Percentiles rank a stretch among this genome's conserved stretches.
phyloP scores from a whole-genome alignment of 2,329 filamentous ascomycete genomes.

The Chaetomiaceae sp. region DNA sequence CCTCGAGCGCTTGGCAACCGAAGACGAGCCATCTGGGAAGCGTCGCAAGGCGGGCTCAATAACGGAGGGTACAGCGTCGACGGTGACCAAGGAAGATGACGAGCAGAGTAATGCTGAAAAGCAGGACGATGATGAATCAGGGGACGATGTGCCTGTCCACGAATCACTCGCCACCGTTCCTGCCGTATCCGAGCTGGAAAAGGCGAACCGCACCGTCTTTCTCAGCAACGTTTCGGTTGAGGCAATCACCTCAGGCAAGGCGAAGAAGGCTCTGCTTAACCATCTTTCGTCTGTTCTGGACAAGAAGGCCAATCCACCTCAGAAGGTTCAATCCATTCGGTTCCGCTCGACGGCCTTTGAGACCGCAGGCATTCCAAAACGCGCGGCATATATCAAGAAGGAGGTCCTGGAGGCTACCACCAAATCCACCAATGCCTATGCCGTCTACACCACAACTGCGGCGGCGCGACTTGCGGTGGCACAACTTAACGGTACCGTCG shows the following conservation, averaged over 20 bases:
- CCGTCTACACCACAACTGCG: conserved; percentile 71
- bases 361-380: conserved; percentile 73
- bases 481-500: conserved; percentile 74
- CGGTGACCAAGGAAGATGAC: conserved; percentile 34
- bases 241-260: conserved; percentile 76
- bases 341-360: conserved; percentile 92
- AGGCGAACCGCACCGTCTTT: conserved; percentile 86
- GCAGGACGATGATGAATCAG: conserved; percentile 32
- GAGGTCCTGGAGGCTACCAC: conserved; percentile 88
- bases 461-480: conserved; percentile 73
- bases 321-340: conserved; percentile 83
- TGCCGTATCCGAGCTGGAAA: conserved; percentile 66
- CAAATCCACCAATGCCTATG: conserved; percentile 90
- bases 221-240: conserved; percentile 82
- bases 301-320: conserved; percentile 47
- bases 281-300: conserved; percentile 75
- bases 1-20: conserved; percentile 59
- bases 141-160: conserved; percentile 48
- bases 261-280: conserved; percentile 69
- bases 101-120: conserved; percentile 44
- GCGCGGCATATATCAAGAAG: conserved; percentile 89
- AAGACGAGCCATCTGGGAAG: conserved; percentile 54
- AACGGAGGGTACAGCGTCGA: conserved; percentile 31
- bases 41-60: conserved; percentile 43
- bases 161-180: conserved; percentile 52